phyloP scores from a whole-genome alignment of 2,329 filamentous ascomycete species.

The Ophiostoma piceae region DNA sequence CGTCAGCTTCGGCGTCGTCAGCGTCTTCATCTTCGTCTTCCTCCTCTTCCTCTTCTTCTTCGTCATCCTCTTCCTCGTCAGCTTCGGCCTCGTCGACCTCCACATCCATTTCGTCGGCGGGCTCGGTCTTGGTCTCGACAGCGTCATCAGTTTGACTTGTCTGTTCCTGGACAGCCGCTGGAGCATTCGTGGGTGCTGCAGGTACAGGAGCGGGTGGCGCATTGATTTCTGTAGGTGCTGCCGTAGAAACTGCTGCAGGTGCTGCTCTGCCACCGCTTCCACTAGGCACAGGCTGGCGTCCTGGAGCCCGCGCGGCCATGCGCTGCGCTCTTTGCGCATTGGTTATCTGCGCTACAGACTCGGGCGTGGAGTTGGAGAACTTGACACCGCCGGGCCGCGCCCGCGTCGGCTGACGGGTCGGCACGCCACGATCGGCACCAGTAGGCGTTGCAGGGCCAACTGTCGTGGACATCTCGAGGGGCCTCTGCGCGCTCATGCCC shows the following conservation, averaged over 20 bases:
- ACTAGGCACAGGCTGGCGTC: background rate
- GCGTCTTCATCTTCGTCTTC: background rate
- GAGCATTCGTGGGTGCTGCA: background rate
- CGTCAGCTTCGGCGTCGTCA: background rate
- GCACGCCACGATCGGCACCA: background rate
- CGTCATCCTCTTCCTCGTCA: slow-evolving; percentile 5
- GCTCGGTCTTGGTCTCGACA: background rate
- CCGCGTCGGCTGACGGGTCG: background rate
- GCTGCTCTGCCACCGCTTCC: background rate
- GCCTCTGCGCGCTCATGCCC: slow-evolving; percentile 48
- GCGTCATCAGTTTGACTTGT: background rate
- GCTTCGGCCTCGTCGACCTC: slow-evolving; percentile 8
- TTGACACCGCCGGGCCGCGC: background rate
- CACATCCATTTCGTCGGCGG: background rate
- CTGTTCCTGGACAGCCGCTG: background rate
- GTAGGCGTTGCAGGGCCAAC: background rate
- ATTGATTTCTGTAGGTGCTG: too few relatives aligned
- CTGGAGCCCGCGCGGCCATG: background rate
- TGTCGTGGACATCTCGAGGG: slow-evolving; percentile 37
- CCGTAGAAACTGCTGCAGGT: background rate
- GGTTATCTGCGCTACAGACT: background rate
- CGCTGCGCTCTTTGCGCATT: background rate
- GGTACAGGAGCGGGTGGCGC: background rate
- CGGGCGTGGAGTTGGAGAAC: background rate
- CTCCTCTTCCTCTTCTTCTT: background rate